Percentiles rank a stretch among this genome's conserved stretches.
phyloP scores from a whole-genome alignment of 495 filamentous ascomycete genomes.

The Penicillium coprophilum region DNA sequence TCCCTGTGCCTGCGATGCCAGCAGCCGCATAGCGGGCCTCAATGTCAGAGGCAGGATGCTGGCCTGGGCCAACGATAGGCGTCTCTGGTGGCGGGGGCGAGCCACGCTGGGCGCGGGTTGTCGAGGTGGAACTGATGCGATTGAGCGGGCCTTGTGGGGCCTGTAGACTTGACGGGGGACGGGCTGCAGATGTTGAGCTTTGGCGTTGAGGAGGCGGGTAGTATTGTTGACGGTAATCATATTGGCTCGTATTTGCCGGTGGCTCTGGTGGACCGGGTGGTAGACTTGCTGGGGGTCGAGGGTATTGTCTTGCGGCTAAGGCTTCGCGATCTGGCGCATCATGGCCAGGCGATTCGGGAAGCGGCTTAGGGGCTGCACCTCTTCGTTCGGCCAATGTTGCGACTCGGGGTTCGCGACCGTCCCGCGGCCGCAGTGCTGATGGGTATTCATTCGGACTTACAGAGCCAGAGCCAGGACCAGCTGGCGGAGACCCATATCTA shows the following conservation, averaged over 20 bases:
- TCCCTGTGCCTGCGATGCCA: slow-evolving; percentile 81
- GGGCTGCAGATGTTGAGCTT: slow-evolving; percentile 28
- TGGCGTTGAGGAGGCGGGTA: slow-evolving; percentile 55
- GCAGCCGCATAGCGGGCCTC: slow-evolving; percentile 86
- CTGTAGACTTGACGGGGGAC: slow-evolving; percentile 37
- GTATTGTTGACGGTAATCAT: slow-evolving; percentile 65
- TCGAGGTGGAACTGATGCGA: slow-evolving; percentile 84
- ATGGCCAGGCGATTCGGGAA: slow-evolving; percentile 74
- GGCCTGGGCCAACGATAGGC: slow-evolving; percentile 72
- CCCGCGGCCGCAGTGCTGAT: slow-evolving; percentile 46
- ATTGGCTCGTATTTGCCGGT: slow-evolving; percentile 38
- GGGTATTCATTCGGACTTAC: slow-evolving; percentile 46
- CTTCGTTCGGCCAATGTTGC: slow-evolving; percentile 68
- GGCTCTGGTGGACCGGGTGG: slow-evolving; percentile 11
- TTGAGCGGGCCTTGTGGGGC: slow-evolving; percentile 55
- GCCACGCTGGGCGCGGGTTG: slow-evolving; percentile 85
- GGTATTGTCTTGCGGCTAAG: slow-evolving; percentile 52
- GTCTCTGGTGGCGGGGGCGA: slow-evolving; percentile 96
- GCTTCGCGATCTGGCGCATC: slow-evolving; percentile 69
- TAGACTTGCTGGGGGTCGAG: slow-evolving; percentile 29
- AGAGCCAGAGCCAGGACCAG: slow-evolving; percentile 32
- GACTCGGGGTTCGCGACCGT: slow-evolving; percentile 44
- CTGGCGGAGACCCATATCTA: slow-evolving; percentile 34
- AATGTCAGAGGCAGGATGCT: slow-evolving; percentile 72
- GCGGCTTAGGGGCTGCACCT: slow-evolving; percentile 66